phyloP scores from a whole-genome alignment of 805 yeast genomes.

The Candida sithepensis region DNA sequence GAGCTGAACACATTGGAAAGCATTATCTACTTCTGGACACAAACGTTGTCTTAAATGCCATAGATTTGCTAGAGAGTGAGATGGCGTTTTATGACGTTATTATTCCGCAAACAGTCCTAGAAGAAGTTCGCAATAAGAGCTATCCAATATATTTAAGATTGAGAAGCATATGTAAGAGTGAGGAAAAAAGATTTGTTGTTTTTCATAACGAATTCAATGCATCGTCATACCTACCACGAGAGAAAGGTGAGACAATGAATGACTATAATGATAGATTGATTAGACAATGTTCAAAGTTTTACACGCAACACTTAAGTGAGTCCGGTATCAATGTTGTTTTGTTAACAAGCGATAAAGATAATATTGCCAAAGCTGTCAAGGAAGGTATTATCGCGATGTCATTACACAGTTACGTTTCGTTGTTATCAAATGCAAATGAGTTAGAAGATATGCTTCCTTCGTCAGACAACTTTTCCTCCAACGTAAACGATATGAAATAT shows the following conservation, averaged over 20 bases:
- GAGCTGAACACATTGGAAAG: slow-evolving; percentile 43
- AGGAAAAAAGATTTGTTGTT: slow-evolving; percentile 79
- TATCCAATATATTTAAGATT: slow-evolving; percentile 85
- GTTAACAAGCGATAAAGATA: slow-evolving; percentile 75
- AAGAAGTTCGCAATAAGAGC: slow-evolving; percentile 85
- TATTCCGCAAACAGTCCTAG: slow-evolving; percentile 91
- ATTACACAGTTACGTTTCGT: slow-evolving; percentile 65
- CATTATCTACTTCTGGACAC: slow-evolving; percentile 89
- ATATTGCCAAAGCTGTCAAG: slow-evolving; percentile 50
- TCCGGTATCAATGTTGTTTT: slow-evolving; percentile 46
- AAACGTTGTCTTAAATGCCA: slow-evolving; percentile 81
- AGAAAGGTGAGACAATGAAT: slow-evolving; percentile 67
- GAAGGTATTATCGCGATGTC: slow-evolving; percentile 56
- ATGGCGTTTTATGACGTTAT: slow-evolving; percentile 83
- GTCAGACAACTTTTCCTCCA: slow-evolving; percentile 35
- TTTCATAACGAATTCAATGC: slow-evolving; percentile 90
- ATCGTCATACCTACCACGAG: slow-evolving; percentile 63
- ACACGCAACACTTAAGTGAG: slow-evolving; percentile 54
- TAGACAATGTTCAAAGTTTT: slow-evolving; percentile 72
- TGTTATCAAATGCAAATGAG: slow-evolving; percentile 68
- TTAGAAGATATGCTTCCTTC: slow-evolving; percentile 76
- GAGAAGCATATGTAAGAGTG: slow-evolving; percentile 69
- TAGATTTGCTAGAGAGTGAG: slow-evolving; percentile 79
- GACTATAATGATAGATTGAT: slow-evolving; percentile 93
- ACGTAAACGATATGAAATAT: slow-evolving; percentile 50